Percentiles rank a stretch among this genome's conserved stretches.
These are phyloP conservation scores for Parasitella parasitica DNA, from an alignment of 371 early-diverging fungal genomes.

Conservation along the genomic window DNA sequence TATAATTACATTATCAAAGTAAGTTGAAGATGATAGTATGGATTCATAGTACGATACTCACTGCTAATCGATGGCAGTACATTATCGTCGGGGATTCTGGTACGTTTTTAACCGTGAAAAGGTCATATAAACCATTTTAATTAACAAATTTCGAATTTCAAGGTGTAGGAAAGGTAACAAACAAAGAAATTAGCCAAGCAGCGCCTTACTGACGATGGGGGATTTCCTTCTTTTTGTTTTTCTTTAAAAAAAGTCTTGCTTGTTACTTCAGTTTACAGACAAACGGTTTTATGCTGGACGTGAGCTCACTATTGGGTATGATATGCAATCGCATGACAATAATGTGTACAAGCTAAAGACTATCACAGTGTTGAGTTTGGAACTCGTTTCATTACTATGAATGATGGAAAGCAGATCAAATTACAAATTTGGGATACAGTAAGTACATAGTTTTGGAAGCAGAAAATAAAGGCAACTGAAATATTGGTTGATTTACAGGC, in stretches of 20 bases:
- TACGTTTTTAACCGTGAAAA: conserved; percentile 2
- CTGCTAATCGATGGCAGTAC: conserved; percentile 21
- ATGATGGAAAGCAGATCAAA: conserved; percentile 82
- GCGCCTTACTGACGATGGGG: not conserved
- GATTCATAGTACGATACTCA: not conserved
- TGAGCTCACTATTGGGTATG: conserved; percentile 82
- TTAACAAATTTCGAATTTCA: not conserved
- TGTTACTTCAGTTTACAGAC: conserved; percentile 82
- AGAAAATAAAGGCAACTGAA: conserved; percentile 47
- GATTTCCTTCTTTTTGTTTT: no score
- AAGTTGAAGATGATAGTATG: not conserved
- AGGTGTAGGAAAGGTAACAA: conserved; percentile 75
- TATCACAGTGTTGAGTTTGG: conserved; percentile 83
- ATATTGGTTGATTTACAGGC: conserved; percentile 55
- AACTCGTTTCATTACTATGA: conserved; percentile 72
- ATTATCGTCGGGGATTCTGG: conserved; percentile 53
- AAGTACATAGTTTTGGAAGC: conserved; percentile 4
- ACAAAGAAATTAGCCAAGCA: not conserved
- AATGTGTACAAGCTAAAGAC: no score
- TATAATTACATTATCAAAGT: conserved; percentile 52
- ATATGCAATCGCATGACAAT: not conserved
- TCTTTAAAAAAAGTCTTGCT: conserved; percentile 65
- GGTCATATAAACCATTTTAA: not conserved
- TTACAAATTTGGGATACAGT: conserved; percentile 99
- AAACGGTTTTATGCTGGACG: conserved; percentile 81